A percentile compares a stretch with the other conserved stretches of the same genome.
Conservation (phyloP, 2,329 filamentous ascomycete species). For the Leptosphaerulina australis region DNA sequence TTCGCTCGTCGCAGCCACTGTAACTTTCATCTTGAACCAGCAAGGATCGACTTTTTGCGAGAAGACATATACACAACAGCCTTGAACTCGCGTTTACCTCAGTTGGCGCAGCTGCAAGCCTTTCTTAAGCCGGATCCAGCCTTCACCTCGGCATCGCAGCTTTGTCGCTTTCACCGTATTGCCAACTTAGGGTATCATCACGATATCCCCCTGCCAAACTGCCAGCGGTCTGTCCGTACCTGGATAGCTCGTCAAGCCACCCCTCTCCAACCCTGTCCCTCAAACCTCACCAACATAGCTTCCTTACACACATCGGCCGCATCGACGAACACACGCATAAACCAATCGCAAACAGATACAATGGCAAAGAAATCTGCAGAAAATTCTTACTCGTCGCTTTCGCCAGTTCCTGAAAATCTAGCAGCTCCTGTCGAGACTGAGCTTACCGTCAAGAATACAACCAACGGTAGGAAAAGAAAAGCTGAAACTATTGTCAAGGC, state of each 20-base stretch:
- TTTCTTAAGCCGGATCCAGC: not conserved
- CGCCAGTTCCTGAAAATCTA: conserved; percentile 27
- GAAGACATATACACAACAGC: no score
- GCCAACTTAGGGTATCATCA: no score
- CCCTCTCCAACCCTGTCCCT: not conserved
- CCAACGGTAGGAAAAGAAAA: conserved; percentile 38
- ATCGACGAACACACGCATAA: not conserved
- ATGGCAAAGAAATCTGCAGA: conserved; percentile 29
- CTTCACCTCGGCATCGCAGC: not conserved
- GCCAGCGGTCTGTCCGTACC: no score
- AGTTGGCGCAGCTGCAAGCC: not conserved
- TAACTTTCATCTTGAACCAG: not conserved
- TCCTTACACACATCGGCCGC: conserved; percentile 1
- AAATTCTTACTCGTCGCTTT: conserved; percentile 34
- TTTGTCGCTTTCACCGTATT: conserved; percentile 14
- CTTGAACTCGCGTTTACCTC: no score
- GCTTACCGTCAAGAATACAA: conserved; percentile 10
- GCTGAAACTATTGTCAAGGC: conserved; percentile 26
- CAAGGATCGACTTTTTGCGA: no score
- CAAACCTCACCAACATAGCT: not conserved
- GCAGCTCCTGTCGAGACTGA: conserved; percentile 5
- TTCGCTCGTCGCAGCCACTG: not conserved
- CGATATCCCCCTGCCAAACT: no score
- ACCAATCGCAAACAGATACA: conserved; percentile 4
- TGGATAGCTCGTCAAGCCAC: not conserved